Conservation (phyloP, 129 eudicot species). For the Flaveria trinervia region DNA sequence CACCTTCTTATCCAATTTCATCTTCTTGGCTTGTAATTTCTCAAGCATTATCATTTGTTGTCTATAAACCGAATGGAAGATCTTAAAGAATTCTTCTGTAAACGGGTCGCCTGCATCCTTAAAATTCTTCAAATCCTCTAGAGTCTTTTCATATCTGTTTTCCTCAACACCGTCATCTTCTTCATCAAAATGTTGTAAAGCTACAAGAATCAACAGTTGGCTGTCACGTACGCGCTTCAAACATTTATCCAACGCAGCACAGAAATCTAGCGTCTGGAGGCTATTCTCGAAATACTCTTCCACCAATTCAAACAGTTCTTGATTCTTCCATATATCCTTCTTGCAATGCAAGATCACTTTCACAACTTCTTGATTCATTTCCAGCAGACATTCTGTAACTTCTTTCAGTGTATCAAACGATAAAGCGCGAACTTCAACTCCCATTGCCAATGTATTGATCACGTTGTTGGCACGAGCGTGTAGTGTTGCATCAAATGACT, state of each 20-base stretch:
- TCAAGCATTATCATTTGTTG: constrained; percentile 80
- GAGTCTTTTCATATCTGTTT: constrained; percentile 48
- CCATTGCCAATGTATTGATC: constrained; percentile 62
- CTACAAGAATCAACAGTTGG: constrained; percentile 64
- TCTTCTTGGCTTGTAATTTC: constrained; percentile 61
- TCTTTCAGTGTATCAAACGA: constrained; percentile 78
- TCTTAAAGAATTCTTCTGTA: constrained; percentile 69
- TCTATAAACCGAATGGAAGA: constrained; percentile 66
- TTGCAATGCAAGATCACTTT: constrained; percentile 82
- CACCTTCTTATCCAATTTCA: constrained; percentile 64
- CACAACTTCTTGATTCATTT: constrained; percentile 89
- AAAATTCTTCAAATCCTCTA: constrained; percentile 72
- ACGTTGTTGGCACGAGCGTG: constrained; percentile 78
- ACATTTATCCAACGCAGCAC: constrained; percentile 81
- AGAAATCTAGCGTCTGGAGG: constrained; percentile 73
- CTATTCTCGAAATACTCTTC: constrained; percentile 88
- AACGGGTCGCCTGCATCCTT: constrained; percentile 78
- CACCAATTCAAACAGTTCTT: constrained; percentile 78
- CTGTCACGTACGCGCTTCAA: constrained; percentile 64
- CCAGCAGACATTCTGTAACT: constrained; percentile 77
- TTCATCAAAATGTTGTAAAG: constrained; percentile 77
- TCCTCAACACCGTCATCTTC: constrained; percentile 54
- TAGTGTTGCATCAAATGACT: constrained; percentile 62
- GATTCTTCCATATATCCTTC: constrained; percentile 83
- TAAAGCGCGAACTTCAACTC: constrained; percentile 77